These are phyloP conservation scores for Kernera saxatilis DNA, from an alignment of 345 rosid species.

Conservation along the genomic window DNA sequence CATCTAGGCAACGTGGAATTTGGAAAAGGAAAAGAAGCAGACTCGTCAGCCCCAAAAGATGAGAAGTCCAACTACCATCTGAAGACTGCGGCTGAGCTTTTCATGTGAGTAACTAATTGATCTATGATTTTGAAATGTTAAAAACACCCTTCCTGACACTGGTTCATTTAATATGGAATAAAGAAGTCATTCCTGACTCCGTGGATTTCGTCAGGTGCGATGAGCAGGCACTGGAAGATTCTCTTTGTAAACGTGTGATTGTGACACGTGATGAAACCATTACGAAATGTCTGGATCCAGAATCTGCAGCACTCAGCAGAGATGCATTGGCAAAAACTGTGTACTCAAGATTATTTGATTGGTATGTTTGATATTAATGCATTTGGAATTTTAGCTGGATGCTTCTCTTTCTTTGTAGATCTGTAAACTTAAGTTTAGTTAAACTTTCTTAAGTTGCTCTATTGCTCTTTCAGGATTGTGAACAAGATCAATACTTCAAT, in stretches of 20 bases:
- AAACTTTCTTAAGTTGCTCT: constrained; percentile 10
- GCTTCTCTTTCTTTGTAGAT: background rate
- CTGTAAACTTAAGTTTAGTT: background rate
- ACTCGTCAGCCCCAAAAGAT: constrained; percentile 92
- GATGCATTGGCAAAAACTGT: constrained; percentile 95
- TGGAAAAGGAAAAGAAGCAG: constrained; percentile 77
- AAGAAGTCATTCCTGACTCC: constrained; percentile 19
- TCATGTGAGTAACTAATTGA: constrained; percentile 45
- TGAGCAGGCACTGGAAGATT: constrained; percentile 80
- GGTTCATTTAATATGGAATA: background rate
- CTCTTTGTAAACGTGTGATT: constrained; percentile 92
- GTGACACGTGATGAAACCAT: constrained; percentile 91
- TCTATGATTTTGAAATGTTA: constrained; percentile 14
- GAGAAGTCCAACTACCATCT: constrained; percentile 80
- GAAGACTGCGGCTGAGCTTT: constrained; percentile 83
- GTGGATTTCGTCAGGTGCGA: constrained; percentile 64
- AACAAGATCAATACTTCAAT: constrained; percentile 83
- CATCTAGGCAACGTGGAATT: constrained; percentile 96
- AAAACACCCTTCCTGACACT: background rate
- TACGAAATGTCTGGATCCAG: constrained; percentile 91
- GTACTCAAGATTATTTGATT: constrained; percentile 92
- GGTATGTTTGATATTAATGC: constrained; percentile 43
- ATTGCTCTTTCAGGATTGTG: constrained; percentile 64
- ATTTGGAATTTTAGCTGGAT: background rate
- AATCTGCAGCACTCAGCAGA: constrained; percentile 76